Evolutionary conservation across 179 eudicot genomes (phyloP), one percentile per base, ranked within the genome.

Genomic region (Carnegiea gigantea): DNA sequence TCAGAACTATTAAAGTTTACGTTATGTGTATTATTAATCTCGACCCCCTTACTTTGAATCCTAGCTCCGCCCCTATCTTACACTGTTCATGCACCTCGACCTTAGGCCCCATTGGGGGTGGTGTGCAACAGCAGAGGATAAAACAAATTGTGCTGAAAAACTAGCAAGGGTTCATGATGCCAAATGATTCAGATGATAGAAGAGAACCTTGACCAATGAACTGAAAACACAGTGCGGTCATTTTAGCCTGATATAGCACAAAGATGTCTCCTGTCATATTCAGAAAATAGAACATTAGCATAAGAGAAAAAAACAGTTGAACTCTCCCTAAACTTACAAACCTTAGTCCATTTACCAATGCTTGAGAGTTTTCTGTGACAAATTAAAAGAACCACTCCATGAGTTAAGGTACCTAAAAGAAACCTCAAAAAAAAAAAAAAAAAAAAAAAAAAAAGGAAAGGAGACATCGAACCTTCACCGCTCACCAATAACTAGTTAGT

Each of bases 241-340:
- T 95, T 97, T 91, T 93, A 95, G 83, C 99, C 99, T 28, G 97
- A 88, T 38, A 96, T 86, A 78, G 97, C 93, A 90, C 95, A 90
- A 74, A 92, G 83, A 85, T 96, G 98, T 59, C 68, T 87, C 99
- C 99, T 96, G 96, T 62, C 75, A 84, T 82, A 79, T 49, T 72
- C 53, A 81, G 24, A 26, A 74, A 30, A 44, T 9, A 76, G n/a
- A 75, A 17, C 5, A 74, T 67, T 18, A 38, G 71, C 49, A 59
- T 33, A 14, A 49, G 5, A 49, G 18, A 14, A 28, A 18, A 28
- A 46, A 12, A 54, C 30, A 14, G 5, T 48, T 38, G 71, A 51
- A 70, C 77, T 24, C 38, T 26, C 17, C 11, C 38, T 23, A 36
- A 51, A 53, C 43, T n/a, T 54, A 77, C 33, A 21, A 51, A 12